Evolutionary conservation across 345 rosid genomes (phyloP).

Genomic region (Corymbia maculata): DNA sequence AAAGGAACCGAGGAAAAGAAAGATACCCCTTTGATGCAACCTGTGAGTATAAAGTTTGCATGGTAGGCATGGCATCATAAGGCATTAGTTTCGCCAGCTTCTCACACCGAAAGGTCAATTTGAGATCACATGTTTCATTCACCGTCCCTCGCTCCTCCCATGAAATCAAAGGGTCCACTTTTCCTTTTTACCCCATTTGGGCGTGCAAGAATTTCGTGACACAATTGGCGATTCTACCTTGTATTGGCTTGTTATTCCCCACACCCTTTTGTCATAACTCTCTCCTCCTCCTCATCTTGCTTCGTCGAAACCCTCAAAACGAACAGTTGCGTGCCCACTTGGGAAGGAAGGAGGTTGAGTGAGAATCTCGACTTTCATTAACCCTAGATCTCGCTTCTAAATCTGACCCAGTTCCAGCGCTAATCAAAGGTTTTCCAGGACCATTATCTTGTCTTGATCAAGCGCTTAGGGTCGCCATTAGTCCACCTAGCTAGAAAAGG

Average conservation of each 20-base stretch:
- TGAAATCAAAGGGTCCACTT: not conserved
- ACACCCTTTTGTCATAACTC: not conserved
- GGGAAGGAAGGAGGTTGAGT: not conserved
- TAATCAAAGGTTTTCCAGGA: not conserved
- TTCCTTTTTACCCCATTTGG: not conserved
- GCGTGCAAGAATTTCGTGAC: slow-evolving; percentile 47
- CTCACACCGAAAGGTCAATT: slow-evolving; percentile 4
- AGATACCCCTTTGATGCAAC: not conserved
- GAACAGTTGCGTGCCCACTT: not conserved
- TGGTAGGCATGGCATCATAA: not conserved
- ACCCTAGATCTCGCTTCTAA: not conserved
- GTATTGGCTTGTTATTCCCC: not conserved
- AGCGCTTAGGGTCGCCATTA: not conserved
- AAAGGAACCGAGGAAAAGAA: not conserved
- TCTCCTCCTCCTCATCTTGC: not conserved
- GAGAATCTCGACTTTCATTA: not conserved
- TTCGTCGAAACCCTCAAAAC: not conserved
- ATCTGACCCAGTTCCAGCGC: not conserved
- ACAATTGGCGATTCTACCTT: not conserved
- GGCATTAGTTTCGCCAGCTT: not conserved
- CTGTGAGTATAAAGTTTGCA: not conserved
- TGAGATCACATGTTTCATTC: slow-evolving; percentile 13
- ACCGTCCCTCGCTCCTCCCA: not conserved
- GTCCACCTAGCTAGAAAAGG: not conserved
- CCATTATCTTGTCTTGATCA: not conserved